Evolutionary conservation across 108 stramenopile species (phyloP).

Genomic region (Fistulifera pelliculosa): DNA sequence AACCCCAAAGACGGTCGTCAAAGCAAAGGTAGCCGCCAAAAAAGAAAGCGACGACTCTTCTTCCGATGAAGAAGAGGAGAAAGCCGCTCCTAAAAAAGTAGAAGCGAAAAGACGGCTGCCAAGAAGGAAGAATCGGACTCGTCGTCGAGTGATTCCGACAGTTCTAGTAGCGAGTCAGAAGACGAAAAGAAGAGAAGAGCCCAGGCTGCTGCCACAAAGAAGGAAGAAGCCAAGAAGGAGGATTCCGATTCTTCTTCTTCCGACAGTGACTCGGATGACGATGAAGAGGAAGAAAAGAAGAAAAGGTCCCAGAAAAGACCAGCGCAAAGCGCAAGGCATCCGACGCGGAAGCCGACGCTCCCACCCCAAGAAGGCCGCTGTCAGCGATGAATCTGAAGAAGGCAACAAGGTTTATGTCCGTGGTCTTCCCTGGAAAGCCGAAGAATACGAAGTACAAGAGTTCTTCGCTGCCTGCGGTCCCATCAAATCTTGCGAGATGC

Average conservation of each 20-base stretch:
- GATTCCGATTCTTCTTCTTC: slow-evolving; percentile 17
- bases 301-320: slow-evolving; percentile 11
- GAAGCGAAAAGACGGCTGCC: slow-evolving; percentile 17
- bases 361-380: slow-evolving; percentile 28
- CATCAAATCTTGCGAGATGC: slow-evolving; percentile 67
- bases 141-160: slow-evolving; percentile 12
- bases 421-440: slow-evolving; percentile 91
- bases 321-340: slow-evolving; percentile 64
- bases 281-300: slow-evolving; percentile 30
- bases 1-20: slow-evolving; percentile 8
- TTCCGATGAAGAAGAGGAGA: slow-evolving; percentile 1
- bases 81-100: slow-evolving; percentile 10
- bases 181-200: slow-evolving; percentile 17
- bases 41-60: slow-evolving; percentile 6
- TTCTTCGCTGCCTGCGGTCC: slow-evolving; percentile 86
- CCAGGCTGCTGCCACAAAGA: slow-evolving; percentile 16
- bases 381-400: slow-evolving; percentile 16
- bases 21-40: slow-evolving; percentile 12
- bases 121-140: slow-evolving; percentile 16
- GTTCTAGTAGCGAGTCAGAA: slow-evolving; percentile 14
- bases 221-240: slow-evolving; percentile 29
- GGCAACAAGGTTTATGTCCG: slow-evolving; percentile 75
- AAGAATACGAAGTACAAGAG: slow-evolving; percentile 80
- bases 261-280: slow-evolving; percentile 20
- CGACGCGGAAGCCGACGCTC: slow-evolving; percentile 16